Evolutionary conservation across 75 land plant genomes (phyloP).

Genomic region (Selaginella moellendorffii): DNA sequence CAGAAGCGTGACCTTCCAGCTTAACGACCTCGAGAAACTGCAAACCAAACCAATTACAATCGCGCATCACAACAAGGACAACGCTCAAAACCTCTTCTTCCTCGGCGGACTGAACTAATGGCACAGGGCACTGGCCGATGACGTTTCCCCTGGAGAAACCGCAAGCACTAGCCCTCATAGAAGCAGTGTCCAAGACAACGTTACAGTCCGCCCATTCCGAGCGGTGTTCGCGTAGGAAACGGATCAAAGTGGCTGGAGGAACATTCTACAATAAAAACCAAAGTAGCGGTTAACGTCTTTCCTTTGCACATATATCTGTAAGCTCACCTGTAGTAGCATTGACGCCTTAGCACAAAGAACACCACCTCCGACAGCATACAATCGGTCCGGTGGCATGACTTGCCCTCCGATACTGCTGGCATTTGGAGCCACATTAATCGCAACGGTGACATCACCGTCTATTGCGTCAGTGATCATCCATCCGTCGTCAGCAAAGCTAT

Average conservation of each 20-base stretch:
- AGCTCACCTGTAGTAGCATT: conserved; percentile 78
- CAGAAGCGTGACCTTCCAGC: conserved; percentile 61
- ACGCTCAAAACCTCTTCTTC: conserved; percentile 66
- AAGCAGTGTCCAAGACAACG: conserved; percentile 57
- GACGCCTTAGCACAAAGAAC: conserved; percentile 89
- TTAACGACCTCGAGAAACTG: conserved; percentile 81
- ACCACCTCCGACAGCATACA: conserved; percentile 36
- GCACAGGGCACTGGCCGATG: conserved; percentile 9
- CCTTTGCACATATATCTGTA: too few relatives aligned
- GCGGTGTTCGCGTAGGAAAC: conserved; percentile 76
- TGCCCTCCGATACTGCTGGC: conserved; percentile 35
- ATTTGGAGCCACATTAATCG: conserved; percentile 53
- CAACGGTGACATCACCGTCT: conserved; percentile 77
- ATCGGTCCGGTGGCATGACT: conserved; percentile 32
- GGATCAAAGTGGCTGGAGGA: conserved; percentile 70
- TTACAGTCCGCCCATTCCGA: conserved; percentile 89
- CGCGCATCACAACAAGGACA: too few relatives aligned
- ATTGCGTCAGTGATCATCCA: conserved; percentile 72
- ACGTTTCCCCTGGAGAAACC: conserved; percentile 14
- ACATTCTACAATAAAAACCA: conserved; percentile 45
- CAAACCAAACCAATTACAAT: background rate
- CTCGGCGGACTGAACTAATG: conserved; percentile 62
- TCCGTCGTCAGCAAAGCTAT: conserved; percentile 79
- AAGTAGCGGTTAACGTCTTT: too few relatives aligned
- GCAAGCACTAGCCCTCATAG: conserved; percentile 28